A percentile compares a stretch with the other conserved stretches of the same genome.
phyloP scores from a whole-genome alignment of 139 green algal genomes.

The Closterium sp. region DNA sequence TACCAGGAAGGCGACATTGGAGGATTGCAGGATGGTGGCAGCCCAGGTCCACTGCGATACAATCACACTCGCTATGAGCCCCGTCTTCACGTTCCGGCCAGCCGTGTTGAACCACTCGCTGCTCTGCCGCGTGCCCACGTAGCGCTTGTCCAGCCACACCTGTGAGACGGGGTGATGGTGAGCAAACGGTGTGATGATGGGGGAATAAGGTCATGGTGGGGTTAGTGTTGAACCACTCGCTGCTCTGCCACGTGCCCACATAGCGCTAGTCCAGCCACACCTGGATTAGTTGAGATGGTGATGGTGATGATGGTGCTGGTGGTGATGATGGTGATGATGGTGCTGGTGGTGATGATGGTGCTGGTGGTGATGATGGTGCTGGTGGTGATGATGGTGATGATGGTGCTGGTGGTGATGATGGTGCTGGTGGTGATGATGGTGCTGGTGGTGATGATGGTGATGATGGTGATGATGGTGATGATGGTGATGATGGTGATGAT shows the following conservation, averaged over 20 bases:
- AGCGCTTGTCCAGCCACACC: constrained; percentile 31
- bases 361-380: no score
- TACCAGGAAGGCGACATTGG: constrained; percentile 48
- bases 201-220: no score
- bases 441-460: no score
- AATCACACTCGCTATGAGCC: constrained; percentile 69
- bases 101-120: constrained; percentile 61
- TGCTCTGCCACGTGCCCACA: constrained; percentile 25
- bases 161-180: not conserved
- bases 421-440: no score
- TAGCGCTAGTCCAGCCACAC: constrained; percentile 35
- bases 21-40: constrained; percentile 55
- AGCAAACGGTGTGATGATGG: not conserved
- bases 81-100: constrained; percentile 67
- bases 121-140: constrained; percentile 25
- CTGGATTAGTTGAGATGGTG: not conserved
- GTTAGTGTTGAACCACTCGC: constrained; percentile 60
- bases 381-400: no score
- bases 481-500: no score
- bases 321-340: no score
- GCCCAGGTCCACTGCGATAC: constrained; percentile 64
- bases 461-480: no score
- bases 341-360: no score
- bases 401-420: no score
- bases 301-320: not conserved